A percentile compares a stretch with the other conserved stretches of the same genome.
These are phyloP conservation scores for Calocybe gangraenosa DNA, from an alignment of 768 basidiomycete species.

Conservation along the genomic window DNA sequence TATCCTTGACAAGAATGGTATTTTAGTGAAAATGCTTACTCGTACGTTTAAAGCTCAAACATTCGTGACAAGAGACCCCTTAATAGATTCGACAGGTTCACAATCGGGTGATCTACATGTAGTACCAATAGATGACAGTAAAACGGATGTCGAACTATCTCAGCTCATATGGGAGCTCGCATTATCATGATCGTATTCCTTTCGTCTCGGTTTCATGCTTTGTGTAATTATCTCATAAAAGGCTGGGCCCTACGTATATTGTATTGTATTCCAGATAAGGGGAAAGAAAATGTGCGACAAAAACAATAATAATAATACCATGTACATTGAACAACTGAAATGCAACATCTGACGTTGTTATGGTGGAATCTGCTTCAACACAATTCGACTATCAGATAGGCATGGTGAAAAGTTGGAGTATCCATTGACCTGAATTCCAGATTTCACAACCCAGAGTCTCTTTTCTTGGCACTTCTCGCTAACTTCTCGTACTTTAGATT, in stretches of 20 bases:
- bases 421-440: constrained; percentile 24
- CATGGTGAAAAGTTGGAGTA: not conserved
- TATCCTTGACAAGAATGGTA: constrained; percentile 48
- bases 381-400: not conserved
- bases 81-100: constrained; percentile 31
- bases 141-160: constrained; percentile 32
- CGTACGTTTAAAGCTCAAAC: constrained; percentile 38
- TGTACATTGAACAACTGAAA: too few species aligned
- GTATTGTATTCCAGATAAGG: too few species aligned
- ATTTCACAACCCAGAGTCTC: constrained; percentile 72
- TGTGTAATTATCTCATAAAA: constrained; percentile 4
- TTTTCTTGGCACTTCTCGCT: constrained; percentile 69
- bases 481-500: constrained; percentile 75
- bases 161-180: constrained; percentile 43
- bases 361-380: too few species aligned
- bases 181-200: constrained; percentile 26
- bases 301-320: too few species aligned
- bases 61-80: not conserved
- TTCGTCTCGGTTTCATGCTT: not conserved
- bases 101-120: constrained; percentile 44
- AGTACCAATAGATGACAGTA: constrained; percentile 31
- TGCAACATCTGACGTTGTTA: too few species aligned
- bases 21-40: constrained; percentile 59
- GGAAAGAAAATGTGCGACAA: too few species aligned
- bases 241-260: too few species aligned